These are phyloP conservation scores for Tetrahymena borealis DNA, from an alignment of 73 alveolate species.

Conservation along the genomic window DNA sequence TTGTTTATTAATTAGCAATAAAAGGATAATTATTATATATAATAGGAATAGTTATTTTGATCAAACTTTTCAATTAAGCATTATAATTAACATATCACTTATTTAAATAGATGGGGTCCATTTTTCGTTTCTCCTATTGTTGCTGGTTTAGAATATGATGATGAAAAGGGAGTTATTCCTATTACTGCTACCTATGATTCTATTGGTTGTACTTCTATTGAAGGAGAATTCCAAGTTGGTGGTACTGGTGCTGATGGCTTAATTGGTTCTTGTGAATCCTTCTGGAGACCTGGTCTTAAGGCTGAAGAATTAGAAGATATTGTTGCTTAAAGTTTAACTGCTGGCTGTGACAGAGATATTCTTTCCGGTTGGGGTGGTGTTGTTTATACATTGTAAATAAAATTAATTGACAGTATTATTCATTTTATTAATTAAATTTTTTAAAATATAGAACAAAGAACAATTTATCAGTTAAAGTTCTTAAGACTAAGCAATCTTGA, in stretches of 20 bases:
- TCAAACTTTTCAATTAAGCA: background rate
- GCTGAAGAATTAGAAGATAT: conserved; percentile 89
- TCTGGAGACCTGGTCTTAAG: conserved; percentile 69
- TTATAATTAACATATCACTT: too few species aligned
- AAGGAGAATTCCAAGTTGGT: conserved; percentile 65
- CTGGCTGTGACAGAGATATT: conserved; percentile 93
- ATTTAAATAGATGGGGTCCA: conserved; percentile 77
- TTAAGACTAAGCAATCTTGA: conserved; percentile 42
- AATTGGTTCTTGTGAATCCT: conserved; percentile 92
- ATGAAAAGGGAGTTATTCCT: conserved; percentile 68
- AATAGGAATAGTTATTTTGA: background rate
- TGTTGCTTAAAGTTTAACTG: conserved; percentile 70
- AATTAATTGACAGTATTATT: background rate
- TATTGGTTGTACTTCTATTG: conserved; percentile 78
- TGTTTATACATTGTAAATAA: conserved; percentile 55
- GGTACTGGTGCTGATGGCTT: conserved; percentile 88
- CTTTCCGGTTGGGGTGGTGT: conserved; percentile 98
- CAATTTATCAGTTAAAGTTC: conserved; percentile 16
- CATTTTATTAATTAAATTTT: background rate
- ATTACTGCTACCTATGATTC: conserved; percentile 87
- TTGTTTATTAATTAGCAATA: background rate
- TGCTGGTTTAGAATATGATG: conserved; percentile 81
- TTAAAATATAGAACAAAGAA: conserved; percentile 12
- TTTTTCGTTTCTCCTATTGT: conserved; percentile 89
- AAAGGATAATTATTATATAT: background rate